Base-by-base conservation (phyloP, 2,329 filamentous ascomycete genomes). In the Aspergillus neotritici region DNA sequence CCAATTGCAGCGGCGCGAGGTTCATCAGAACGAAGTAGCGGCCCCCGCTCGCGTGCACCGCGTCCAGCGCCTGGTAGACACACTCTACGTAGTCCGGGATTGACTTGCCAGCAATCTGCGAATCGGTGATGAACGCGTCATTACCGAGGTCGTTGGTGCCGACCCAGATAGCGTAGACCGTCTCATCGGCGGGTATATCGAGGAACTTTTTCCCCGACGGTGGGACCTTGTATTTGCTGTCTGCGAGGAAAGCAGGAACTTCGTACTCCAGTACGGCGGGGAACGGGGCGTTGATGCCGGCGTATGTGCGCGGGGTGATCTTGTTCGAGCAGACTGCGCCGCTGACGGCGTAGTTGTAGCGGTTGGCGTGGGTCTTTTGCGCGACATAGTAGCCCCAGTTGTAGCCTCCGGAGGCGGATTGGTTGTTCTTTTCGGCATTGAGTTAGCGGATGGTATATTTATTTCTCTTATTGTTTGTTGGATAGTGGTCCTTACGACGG, bases 111-210 rank as follows among this genome's bases (percentile, higher is more conserved):
- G 68, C 54, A 4, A 74, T 63, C 58, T 87, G 82, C 16, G 71
- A 73, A 57, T 87, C 83, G 4, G 75, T 79, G 28, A 90, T 62
- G 57, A 89, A 84, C 7, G 76, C 83, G 40, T 73, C 65, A 44
- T 71, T 73, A 15, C 86, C 85, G 8, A 91, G 69, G 56, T 93
- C 86, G 58, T 91, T 91, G 16, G 85, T 89, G 3, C 86, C 86
- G 54, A 90, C 88, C 84, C 84, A 90, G 39, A 90, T 76, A 1
- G 80, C 75, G 56, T 88, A 90, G 2, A 87, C 80, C 0, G 84
- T 87, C 49, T 82, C 80, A 25, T 77, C 65, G 2, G 74, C 54
- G 2, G 70, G 72, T 35, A 69, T 67, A 29, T 63, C 57, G 44
- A 77, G 63, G 56, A 68, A 60, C 37, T 40, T 40, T 10, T 46